Evolutionary conservation across 176 grass and related monocot genomes (phyloP).

Genomic region (Hordeum marinum): DNA sequence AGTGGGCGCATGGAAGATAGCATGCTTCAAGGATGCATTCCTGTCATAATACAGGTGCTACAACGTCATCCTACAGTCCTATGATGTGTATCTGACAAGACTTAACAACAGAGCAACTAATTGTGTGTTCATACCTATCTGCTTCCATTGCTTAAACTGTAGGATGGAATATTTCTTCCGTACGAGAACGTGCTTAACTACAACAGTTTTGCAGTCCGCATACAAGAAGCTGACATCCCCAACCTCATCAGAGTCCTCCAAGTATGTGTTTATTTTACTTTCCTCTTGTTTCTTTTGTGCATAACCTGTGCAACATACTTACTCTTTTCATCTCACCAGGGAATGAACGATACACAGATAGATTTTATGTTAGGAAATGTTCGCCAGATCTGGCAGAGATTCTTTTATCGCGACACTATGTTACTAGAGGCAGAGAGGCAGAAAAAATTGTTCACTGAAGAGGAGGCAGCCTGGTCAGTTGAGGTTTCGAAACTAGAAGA

Average conservation of each 20-base stretch:
- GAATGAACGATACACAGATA: constrained; percentile 70
- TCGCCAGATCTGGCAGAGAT: constrained; percentile 76
- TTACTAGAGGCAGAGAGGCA: constrained; percentile 82
- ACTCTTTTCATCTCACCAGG: constrained; percentile 33
- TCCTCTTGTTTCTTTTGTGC: not conserved
- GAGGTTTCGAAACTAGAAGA: constrained; percentile 76
- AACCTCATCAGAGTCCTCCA: constrained; percentile 60
- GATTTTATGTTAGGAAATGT: constrained; percentile 93
- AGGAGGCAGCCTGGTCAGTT: constrained; percentile 79
- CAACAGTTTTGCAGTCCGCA: constrained; percentile 71
- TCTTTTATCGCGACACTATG: constrained; percentile 83
- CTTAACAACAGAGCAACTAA: not conserved
- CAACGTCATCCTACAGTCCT: not conserved
- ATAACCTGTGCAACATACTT: constrained; percentile 4
- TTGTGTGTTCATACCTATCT: constrained; percentile 5
- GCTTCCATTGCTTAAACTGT: constrained; percentile 24
- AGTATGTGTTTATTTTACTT: constrained; percentile 29
- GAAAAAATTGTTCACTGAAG: constrained; percentile 53
- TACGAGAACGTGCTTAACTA: constrained; percentile 92
- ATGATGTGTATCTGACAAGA: constrained; percentile 9
- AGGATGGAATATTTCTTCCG: constrained; percentile 92
- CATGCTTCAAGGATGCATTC: constrained; percentile 88
- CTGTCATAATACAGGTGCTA: constrained; percentile 94
- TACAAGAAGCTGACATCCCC: constrained; percentile 87
- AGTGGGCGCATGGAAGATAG: constrained; percentile 95